Percentiles rank a stretch among this genome's conserved stretches.
Evolutionary conservation across 345 rosid genomes (phyloP).

Genomic region (Aethionema arabicum): DNA sequence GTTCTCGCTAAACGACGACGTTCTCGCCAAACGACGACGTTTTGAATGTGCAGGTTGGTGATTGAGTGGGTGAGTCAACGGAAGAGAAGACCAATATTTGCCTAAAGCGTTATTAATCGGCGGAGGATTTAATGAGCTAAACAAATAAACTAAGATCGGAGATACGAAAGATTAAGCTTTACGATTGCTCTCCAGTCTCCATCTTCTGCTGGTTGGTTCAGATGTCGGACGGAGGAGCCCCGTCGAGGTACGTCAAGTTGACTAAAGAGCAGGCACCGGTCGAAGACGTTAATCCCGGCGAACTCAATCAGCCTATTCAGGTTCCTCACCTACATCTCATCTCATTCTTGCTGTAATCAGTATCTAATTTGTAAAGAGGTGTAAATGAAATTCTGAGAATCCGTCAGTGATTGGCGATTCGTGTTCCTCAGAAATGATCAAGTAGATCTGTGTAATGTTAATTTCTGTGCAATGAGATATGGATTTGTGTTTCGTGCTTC

Average conservation of each 20-base stretch:
- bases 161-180: background rate
- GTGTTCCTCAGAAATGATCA: background rate
- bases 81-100: conserved; percentile 18
- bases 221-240: conserved; percentile 80
- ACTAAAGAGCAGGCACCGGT: conserved; percentile 69
- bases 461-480: background rate
- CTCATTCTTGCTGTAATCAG: background rate
- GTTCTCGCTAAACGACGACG: too few relatives aligned
- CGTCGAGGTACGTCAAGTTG: conserved; percentile 78
- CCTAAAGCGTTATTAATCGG: conserved; percentile 1
- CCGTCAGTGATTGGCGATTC: background rate
- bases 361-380: background rate
- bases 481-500: background rate
- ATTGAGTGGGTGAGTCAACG: conserved; percentile 17
- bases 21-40: background rate
- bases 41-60: background rate
- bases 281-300: conserved; percentile 88
- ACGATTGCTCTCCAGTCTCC: background rate
- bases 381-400: background rate
- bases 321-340: conserved; percentile 72
- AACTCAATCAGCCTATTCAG: conserved; percentile 93
- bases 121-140: conserved; percentile 6
- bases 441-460: background rate
- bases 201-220: conserved; percentile 30
- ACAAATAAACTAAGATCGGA: background rate